Evolutionary conservation across 768 basidiomycete genomes (phyloP).

Genomic region (Royoungia palumana): DNA sequence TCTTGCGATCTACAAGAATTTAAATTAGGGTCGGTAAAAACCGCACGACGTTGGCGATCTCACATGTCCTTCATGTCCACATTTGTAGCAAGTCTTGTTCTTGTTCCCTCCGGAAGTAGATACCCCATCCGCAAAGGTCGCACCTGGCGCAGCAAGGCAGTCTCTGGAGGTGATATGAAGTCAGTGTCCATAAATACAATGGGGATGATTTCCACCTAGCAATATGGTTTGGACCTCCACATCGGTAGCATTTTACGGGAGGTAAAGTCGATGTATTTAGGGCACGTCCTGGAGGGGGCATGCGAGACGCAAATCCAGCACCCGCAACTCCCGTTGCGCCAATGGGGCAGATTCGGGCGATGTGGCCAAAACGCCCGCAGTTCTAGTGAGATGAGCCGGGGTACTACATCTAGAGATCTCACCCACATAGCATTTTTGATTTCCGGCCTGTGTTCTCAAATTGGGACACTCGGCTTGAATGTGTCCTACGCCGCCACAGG

Average conservation of each 20-base stretch:
- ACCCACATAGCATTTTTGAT: slow-evolving; percentile 83
- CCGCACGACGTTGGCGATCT: slow-evolving; percentile 27
- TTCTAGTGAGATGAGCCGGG: slow-evolving; percentile 41
- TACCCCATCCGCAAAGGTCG: slow-evolving; percentile 45
- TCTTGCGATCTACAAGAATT: slow-evolving; percentile 50
- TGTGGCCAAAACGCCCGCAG: slow-evolving; percentile 80
- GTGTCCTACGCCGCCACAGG: slow-evolving; percentile 89
- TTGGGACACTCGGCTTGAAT: slow-evolving; percentile 86
- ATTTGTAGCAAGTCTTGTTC: slow-evolving; percentile 84
- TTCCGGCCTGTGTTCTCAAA: slow-evolving; percentile 62
- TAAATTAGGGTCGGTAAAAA: slow-evolving; percentile 6
- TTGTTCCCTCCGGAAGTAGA: slow-evolving; percentile 46
- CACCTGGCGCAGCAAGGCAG: slow-evolving; percentile 72
- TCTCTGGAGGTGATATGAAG: slow-evolving; percentile 46
- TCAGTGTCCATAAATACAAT: slow-evolving; percentile 9
- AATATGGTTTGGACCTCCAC: slow-evolving; percentile 86
- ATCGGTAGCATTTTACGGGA: slow-evolving; percentile 85
- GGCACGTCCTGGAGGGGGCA: slow-evolving; percentile 69
- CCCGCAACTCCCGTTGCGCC: slow-evolving; percentile 37
- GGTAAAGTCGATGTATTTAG: slow-evolving; percentile 75
- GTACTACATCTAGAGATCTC: neutral
- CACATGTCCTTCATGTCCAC: slow-evolving; percentile 85
- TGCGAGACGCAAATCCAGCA: slow-evolving; percentile 57
- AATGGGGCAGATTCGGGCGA: slow-evolving; percentile 72
- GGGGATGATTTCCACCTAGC: slow-evolving; percentile 50